phyloP scores from a whole-genome alignment of 768 basidiomycete species.

The Hortiboletus flavorubellus region DNA sequence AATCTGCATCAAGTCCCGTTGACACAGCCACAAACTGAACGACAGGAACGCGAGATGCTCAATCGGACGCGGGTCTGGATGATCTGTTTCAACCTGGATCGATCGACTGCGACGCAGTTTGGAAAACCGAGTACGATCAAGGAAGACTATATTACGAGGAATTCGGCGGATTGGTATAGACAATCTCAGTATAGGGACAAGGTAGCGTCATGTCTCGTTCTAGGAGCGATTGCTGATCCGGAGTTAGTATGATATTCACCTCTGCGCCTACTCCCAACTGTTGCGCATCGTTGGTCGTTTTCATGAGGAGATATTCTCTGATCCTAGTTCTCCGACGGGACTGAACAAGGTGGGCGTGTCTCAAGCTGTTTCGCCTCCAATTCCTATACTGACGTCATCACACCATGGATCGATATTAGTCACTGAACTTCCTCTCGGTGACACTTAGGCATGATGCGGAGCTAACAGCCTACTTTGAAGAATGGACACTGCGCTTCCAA shows the following conservation, averaged over 20 bases:
- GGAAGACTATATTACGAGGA: conserved; percentile 76
- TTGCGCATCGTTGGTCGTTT: conserved; percentile 69
- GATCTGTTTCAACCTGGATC: conserved; percentile 86
- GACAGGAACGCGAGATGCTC: conserved; percentile 75
- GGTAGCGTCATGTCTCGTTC: conserved; percentile 32
- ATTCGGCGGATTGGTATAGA: conserved; percentile 74
- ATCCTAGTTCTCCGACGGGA: conserved; percentile 62
- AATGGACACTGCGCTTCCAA: conserved; percentile 60
- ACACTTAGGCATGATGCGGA: conserved; percentile 58
- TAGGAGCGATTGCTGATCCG: neutral
- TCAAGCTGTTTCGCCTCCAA: neutral
- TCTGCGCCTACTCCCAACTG: conserved; percentile 69
- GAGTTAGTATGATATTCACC: conserved; percentile 65
- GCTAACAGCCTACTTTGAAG: conserved; percentile 57
- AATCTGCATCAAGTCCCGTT: conserved; percentile 72
- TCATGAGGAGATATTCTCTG: conserved; percentile 75
- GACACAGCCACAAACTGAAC: conserved; percentile 64
- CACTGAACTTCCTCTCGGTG: conserved; percentile 63
- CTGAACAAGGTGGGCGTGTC: conserved; percentile 54
- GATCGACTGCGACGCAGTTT: conserved; percentile 84
- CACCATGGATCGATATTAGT: conserved; percentile 34
- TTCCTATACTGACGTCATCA: conserved; percentile 4
- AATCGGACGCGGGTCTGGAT: conserved; percentile 89
- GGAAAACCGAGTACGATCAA: conserved; percentile 88
- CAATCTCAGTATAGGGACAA: conserved; percentile 58